These are phyloP conservation scores for Tricholoma terreum DNA, from an alignment of 768 basidiomycete species.

Conservation along the genomic window DNA sequence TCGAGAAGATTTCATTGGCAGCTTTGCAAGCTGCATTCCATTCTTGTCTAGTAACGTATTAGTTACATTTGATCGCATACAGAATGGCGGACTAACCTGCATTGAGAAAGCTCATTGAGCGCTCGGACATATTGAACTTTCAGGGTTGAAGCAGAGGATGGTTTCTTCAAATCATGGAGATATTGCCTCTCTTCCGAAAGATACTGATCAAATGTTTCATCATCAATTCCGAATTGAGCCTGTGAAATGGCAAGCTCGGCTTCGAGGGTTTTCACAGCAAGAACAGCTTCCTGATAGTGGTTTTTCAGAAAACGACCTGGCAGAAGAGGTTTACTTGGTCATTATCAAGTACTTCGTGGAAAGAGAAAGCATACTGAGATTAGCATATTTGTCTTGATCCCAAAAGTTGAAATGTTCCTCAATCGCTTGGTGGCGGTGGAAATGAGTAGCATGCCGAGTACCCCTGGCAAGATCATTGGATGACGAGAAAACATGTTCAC, in stretches of 20 bases:
- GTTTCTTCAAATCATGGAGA: not conserved
- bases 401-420: conserved; percentile 4
- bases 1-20: too few relatives aligned
- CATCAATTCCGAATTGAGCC: not conserved
- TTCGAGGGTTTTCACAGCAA: not conserved
- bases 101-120: not conserved
- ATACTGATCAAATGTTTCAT: too few relatives aligned
- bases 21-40: not conserved
- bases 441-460: conserved; percentile 11
- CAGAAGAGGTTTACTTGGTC: not conserved
- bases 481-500: too few relatives aligned
- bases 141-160: too few relatives aligned
- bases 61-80: not conserved
- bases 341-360: not conserved
- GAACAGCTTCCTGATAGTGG: not conserved
- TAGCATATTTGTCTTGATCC: too few relatives aligned
- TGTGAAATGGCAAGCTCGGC: not conserved
- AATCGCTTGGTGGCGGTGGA: conserved; percentile 19
- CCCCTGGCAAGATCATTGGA: too few relatives aligned
- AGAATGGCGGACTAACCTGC: not conserved
- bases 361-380: too few relatives aligned
- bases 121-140: not conserved
- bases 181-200: not conserved
- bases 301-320: not conserved
- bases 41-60: not conserved